Base-by-base conservation (phyloP, 306 rosid species). In the Cucurbita argyrosperma region DNA sequence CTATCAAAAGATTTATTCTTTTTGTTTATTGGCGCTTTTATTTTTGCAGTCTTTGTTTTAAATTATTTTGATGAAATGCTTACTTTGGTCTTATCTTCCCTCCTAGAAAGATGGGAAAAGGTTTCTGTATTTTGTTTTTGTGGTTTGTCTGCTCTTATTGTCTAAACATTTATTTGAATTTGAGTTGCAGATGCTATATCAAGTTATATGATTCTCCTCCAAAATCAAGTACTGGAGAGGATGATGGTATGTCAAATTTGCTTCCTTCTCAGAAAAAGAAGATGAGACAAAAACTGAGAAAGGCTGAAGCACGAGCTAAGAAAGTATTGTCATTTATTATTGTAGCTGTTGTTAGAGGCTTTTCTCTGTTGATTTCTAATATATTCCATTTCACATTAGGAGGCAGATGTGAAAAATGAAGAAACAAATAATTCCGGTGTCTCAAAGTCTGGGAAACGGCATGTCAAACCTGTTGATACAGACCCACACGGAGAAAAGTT, bases 221-320 rank as follows among this genome's bases (percentile, higher is more conserved):
- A 19, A 94, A 91, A 82, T 91, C 92, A 56, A 79, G 86, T 26
- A 68, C 88, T 3, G 96, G 87, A 76, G 99, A 91, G 79, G 96
- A 91, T 71, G 90, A 85, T 76, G 85, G 85, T 9, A 83, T 91
- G 87, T 85, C 96, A 46, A 94, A 89, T 77, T 74, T 94, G 92
- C 91, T 46, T 80, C 91, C 99, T 80, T 88, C 99, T 78, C 99
- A 94, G 80, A 91, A 91, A 78, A 94, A 94, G 97, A 94, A 90
- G 82, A 11, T 91, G 95, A 89, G 95, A 86, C 99, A 94, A 84
- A 94, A 82, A 56, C 96, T 84, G 84, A 88, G 99, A 70, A 94
- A 94, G 83, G 97, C 99, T 37, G 97, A 91, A 87, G 96, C 96
- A 70, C 85, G 89, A 52, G 97, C 97, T 73, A 91, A 94, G 88